A percentile compares a stretch with the other conserved stretches of the same genome.
These are phyloP conservation scores for Sphaerulina populicola DNA, from an alignment of 2,329 filamentous ascomycete genomes.

Conservation along the genomic window DNA sequence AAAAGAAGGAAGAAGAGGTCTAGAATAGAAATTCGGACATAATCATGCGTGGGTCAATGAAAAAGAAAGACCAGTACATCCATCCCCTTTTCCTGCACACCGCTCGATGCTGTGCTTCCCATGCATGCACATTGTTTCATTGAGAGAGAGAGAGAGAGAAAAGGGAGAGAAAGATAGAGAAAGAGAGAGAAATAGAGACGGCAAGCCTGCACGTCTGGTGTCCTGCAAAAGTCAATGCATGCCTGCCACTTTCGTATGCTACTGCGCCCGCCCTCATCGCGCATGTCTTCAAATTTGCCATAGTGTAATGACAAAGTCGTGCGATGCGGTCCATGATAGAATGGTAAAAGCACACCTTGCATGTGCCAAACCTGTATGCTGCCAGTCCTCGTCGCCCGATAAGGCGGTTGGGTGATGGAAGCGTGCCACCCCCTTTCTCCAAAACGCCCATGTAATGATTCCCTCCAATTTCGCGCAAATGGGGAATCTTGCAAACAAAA, in stretches of 20 bases:
- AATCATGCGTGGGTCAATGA: neutral
- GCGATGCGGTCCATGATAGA: neutral
- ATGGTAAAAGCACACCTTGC: neutral
- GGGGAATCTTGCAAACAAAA: conserved; percentile 19
- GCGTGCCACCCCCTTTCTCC: conserved; percentile 1
- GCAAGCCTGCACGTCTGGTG: conserved; percentile 8
- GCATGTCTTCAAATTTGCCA: neutral
- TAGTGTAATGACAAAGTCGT: neutral
- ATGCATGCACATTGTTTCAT: neutral
- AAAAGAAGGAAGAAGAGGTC: no score
- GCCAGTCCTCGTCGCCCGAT: neutral
- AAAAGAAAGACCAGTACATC: neutral
- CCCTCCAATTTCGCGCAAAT: conserved; percentile 16
- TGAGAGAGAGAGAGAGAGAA: no score
- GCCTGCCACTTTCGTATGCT: neutral
- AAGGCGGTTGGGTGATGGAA: neutral
- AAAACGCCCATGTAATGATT: conserved; percentile 13
- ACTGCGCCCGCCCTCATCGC: neutral
- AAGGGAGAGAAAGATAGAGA: no score
- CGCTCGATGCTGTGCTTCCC: neutral
- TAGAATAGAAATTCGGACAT: neutral
- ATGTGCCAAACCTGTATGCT: neutral
- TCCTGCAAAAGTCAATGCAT: conserved; percentile 8
- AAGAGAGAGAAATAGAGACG: neutral
- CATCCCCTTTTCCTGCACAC: neutral